phyloP scores from a whole-genome alignment of 306 rosid species.

The Cicer judaicum region DNA sequence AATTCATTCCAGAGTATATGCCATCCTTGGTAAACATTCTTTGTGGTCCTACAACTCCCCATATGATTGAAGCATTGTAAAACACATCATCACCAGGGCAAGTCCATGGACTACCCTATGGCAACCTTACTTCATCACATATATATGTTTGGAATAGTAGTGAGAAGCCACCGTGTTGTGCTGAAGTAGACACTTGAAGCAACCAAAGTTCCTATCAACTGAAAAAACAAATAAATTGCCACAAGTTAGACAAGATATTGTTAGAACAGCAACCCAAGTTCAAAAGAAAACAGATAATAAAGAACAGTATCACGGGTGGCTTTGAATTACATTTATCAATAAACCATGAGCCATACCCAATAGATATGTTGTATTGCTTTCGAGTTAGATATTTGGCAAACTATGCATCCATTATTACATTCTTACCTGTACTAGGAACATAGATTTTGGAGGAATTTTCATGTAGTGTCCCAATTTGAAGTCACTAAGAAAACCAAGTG shows the following conservation, averaged over 20 bases:
- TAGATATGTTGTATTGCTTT: too few species aligned
- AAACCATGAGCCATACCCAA: too few species aligned
- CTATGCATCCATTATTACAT: not conserved
- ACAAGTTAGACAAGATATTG: not conserved
- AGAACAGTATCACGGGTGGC: too few species aligned
- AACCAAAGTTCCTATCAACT: slow-evolving; percentile 66
- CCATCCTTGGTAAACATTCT: slow-evolving; percentile 66
- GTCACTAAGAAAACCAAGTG: slow-evolving; percentile 60
- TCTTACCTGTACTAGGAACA: slow-evolving; percentile 71
- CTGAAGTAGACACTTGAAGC: slow-evolving; percentile 56
- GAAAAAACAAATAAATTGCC: not conserved
- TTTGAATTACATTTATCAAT: too few species aligned
- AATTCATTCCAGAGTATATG: slow-evolving; percentile 58
- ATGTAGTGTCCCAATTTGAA: slow-evolving; percentile 87
- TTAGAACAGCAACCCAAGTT: too few species aligned
- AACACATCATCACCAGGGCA: slow-evolving; percentile 71
- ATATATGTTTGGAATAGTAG: slow-evolving; percentile 57
- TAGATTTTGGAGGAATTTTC: slow-evolving; percentile 82
- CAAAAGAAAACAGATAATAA: too few species aligned
- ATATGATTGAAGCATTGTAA: slow-evolving; percentile 78
- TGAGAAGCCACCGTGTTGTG: slow-evolving; percentile 87
- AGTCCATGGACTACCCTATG: slow-evolving; percentile 78
- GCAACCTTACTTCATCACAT: slow-evolving; percentile 47
- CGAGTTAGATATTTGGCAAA: too few species aligned
- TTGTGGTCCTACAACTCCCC: slow-evolving; percentile 80